Conservation (phyloP, 1,284 basidiomycete species). For the Cystobasidium slooffiae region DNA sequence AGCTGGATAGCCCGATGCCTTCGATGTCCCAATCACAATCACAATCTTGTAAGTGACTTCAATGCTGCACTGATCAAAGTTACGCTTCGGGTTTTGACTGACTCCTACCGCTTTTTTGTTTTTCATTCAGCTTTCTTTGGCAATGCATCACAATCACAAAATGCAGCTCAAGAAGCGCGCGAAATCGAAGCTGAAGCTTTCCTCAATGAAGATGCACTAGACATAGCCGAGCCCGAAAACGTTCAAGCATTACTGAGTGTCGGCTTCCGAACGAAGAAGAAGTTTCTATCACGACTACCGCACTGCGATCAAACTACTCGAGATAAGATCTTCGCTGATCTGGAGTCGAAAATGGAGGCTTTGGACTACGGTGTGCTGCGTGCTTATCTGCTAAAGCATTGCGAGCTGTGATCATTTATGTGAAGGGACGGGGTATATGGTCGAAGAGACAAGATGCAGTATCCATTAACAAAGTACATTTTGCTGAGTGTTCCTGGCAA, state of each 20-base stretch:
- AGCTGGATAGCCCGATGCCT: conserved; percentile 29
- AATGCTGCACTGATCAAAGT: neutral
- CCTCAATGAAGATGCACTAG: conserved; percentile 8
- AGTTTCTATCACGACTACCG: conserved; percentile 21
- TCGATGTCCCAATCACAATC: neutral
- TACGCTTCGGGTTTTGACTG: neutral
- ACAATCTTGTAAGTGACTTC: neutral
- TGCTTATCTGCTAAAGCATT: conserved; percentile 25
- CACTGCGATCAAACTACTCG: conserved; percentile 15
- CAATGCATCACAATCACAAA: neutral
- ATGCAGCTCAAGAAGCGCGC: conserved; percentile 3
- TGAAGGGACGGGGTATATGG: no score
- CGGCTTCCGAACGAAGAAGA: conserved; percentile 29
- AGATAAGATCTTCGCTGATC: conserved; percentile 21
- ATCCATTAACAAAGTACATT: no score
- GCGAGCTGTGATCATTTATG: neutral
- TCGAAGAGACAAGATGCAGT: no score
- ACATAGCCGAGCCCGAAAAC: conserved; percentile 29
- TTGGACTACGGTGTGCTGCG: conserved; percentile 14
- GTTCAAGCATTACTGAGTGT: conserved; percentile 26
- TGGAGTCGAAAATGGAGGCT: conserved; percentile 9
- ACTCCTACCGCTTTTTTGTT: neutral
- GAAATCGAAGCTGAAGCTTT: conserved; percentile 17
- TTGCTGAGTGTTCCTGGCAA: no score
- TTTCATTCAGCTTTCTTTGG: conserved; percentile 9